Conservation (phyloP, 202 grass and related monocot genomes). For the Panicum hallii region DNA sequence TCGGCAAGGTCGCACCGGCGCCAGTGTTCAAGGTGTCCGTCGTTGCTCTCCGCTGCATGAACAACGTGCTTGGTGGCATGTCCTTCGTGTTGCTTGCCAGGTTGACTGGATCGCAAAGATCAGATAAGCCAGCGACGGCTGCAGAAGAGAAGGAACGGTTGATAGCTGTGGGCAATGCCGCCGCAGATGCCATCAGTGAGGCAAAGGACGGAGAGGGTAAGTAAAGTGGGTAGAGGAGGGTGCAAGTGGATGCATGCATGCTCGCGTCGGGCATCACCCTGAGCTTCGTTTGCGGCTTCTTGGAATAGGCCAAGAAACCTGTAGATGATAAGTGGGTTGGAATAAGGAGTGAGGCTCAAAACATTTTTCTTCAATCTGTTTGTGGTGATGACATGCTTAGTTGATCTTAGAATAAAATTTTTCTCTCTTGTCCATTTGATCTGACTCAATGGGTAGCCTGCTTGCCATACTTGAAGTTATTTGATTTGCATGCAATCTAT, state of each 20-base stretch:
- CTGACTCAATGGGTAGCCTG: not conserved
- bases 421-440: not conserved
- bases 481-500: slow-evolving; percentile 32
- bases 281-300: slow-evolving; percentile 31
- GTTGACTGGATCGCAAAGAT: slow-evolving; percentile 84
- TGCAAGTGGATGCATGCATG: slow-evolving; percentile 28
- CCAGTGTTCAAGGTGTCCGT: slow-evolving; percentile 80
- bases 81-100: slow-evolving; percentile 88
- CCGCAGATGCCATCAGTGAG: slow-evolving; percentile 46
- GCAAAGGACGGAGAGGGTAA: slow-evolving; percentile 45
- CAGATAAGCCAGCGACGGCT: slow-evolving; percentile 36
- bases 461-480: not conserved
- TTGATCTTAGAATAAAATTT: slow-evolving; percentile 53
- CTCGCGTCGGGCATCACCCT: not conserved
- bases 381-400: slow-evolving; percentile 44
- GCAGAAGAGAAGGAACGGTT: slow-evolving; percentile 68
- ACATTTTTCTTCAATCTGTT: slow-evolving; percentile 41
- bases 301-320: slow-evolving; percentile 51
- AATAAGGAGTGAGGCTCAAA: slow-evolving; percentile 54
- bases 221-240: slow-evolving; percentile 44
- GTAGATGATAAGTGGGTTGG: slow-evolving; percentile 52
- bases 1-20: slow-evolving; percentile 57
- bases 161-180: slow-evolving; percentile 55
- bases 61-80: slow-evolving; percentile 92
- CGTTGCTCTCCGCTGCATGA: slow-evolving; percentile 73